Evolutionary conservation across 2,329 filamentous ascomycete genomes (phyloP).

Genomic region (Pestalotiopsis sp.): DNA sequence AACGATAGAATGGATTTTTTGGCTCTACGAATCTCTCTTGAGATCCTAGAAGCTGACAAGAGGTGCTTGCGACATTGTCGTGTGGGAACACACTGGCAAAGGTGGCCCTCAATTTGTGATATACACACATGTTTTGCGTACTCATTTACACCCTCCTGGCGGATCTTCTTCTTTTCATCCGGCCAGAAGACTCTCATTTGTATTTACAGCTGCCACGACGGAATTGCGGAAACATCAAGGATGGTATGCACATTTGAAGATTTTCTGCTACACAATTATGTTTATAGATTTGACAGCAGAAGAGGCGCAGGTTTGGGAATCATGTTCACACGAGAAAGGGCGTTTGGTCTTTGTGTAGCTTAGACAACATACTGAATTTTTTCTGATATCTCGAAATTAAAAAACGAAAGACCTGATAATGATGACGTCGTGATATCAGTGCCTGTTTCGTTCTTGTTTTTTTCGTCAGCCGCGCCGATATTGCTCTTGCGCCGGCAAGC

Average conservation of each 20-base stretch:
- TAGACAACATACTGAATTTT: constrained; percentile 2
- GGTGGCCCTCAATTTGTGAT: neutral
- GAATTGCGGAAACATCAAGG: neutral
- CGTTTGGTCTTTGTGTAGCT: constrained; percentile 10
- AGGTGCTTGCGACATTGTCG: neutral
- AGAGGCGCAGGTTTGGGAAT: constrained; percentile 1
- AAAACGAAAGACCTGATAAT: neutral
- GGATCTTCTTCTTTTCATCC: neutral
- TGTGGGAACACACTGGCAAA: neutral
- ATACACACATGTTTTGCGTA: neutral
- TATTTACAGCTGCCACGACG: neutral
- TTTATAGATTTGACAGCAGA: constrained; percentile 14
- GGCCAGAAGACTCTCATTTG: constrained; percentile 8
- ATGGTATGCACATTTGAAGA: neutral
- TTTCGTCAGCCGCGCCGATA: neutral
- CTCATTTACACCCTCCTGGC: neutral
- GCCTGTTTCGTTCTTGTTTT: no score
- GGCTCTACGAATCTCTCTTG: neutral
- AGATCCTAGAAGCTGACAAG: neutral
- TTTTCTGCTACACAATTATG: constrained; percentile 2
- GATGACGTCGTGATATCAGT: neutral
- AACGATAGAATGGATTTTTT: constrained; percentile 13
- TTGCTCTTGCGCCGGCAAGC: neutral
- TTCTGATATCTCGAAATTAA: neutral
- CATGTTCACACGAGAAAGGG: neutral